Base-by-base conservation (phyloP, 495 filamentous ascomycete genomes). In the Daldinia bambusicola region DNA sequence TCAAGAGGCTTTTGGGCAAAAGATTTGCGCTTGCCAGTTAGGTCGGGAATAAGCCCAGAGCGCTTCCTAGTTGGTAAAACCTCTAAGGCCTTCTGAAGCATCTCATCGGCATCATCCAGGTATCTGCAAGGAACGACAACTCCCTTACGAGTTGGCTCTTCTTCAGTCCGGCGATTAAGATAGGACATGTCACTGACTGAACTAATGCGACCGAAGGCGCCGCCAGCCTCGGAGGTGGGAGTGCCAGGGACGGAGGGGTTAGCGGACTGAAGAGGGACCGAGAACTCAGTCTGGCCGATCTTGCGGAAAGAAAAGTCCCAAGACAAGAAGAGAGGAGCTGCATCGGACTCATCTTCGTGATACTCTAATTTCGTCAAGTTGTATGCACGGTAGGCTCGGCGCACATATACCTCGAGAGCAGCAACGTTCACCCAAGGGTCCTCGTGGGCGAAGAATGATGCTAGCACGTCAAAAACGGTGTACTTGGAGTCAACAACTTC, bases 401-500 rank as follows among this genome's bases (percentile, higher is more conserved):
- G 95, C 64, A 96, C 89, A 77, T 99, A 99, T 36, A 98, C 94
- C 76, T 99, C 96, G 31, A 98, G 86, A 48, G 96, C 92, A 56
- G 95, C 95, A 62, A 97, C 83, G 1, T 94, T 93, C 43, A 99
- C 95, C 94, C 94, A 98, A 12, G 92, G 91, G 77, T 99, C 95
- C 57, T 91, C 85, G 78, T 99, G 93, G 45, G 89, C 91, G 74
- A 99, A 99, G 88, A 99, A 99, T 43, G 90, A 88, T 8, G 95
- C 91, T 62, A 99, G 80, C 6, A 99, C 95, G 79, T 99, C 95
- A 75, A 97, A 98, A 65, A 99, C 94, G 50, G 94, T 98, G 82
- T 93, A 98, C 83, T 95, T 95, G 37, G 95, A 98, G 81, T 99
- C 95, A 52, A 99, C 92, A 50, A 99, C 95, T 78, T 99, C 95